phyloP scores from a whole-genome alignment of 2,329 filamentous ascomycete genomes.

The Ophiocordyceps robertsii region DNA sequence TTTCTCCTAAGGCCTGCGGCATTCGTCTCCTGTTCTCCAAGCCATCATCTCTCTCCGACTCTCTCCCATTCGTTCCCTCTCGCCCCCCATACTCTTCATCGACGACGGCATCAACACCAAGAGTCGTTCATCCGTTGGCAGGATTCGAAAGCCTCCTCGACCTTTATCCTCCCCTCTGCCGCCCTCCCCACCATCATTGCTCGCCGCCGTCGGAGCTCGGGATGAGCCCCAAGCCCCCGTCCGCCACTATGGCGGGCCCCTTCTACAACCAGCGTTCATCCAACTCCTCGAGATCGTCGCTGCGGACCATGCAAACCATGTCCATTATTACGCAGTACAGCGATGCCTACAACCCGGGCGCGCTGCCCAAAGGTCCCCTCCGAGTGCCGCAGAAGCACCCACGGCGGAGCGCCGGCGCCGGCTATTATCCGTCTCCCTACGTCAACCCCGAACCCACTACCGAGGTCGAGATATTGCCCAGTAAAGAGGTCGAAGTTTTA shows the following conservation, averaged over 20 bases:
- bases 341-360: slow-evolving; percentile 7
- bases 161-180: neutral
- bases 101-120: no score
- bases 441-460: slow-evolving; percentile 2
- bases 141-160: no score
- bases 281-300: slow-evolving; percentile 9
- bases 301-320: slow-evolving; percentile 16
- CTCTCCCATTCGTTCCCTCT: no score
- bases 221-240: neutral
- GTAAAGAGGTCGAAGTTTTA: neutral
- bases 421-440: slow-evolving; percentile 11
- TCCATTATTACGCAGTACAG: slow-evolving; percentile 24
- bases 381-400: slow-evolving; percentile 17
- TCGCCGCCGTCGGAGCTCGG: neutral
- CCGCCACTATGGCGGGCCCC: neutral
- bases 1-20: no score
- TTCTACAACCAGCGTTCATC: slow-evolving; percentile 3
- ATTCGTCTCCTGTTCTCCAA: no score
- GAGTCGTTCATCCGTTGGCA: no score
- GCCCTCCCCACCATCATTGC: no score
- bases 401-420: slow-evolving; percentile 8
- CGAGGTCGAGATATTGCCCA: neutral
- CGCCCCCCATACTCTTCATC: no score
- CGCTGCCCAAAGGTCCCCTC: slow-evolving; percentile 11
- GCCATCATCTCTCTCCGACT: no score